Percentiles rank a stretch among this genome's conserved stretches.
Evolutionary conservation across 2,329 filamentous ascomycete genomes (phyloP).

Genomic region (Coniochaeta prunicola): DNA sequence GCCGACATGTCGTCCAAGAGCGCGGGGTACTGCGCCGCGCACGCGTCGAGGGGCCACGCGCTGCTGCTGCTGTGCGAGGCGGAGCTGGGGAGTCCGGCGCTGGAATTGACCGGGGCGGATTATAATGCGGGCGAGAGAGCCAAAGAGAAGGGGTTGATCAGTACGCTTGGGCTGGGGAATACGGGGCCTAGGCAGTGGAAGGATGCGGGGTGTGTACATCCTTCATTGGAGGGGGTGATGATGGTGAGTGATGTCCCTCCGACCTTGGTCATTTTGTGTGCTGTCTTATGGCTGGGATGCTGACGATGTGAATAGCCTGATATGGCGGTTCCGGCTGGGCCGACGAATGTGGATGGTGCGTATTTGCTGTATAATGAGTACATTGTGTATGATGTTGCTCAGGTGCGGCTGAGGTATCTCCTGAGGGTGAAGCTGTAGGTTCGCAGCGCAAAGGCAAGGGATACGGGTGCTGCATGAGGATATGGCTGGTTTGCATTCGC

Average conservation of each 20-base stretch:
- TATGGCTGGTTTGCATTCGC: too few relatives aligned
- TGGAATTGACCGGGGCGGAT: conserved; percentile 48
- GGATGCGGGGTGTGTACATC: conserved; percentile 61
- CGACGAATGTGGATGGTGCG: conserved; percentile 37
- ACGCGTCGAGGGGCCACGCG: conserved; percentile 58
- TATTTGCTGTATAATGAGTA: conserved; percentile 65
- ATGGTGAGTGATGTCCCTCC: conserved; percentile 49
- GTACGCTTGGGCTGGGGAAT: conserved; percentile 64
- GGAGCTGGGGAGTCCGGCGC: conserved; percentile 70
- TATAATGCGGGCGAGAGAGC: conserved; percentile 60
- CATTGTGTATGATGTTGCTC: conserved; percentile 62
- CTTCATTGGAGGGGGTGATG: conserved; percentile 56
- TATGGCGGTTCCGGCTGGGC: conserved; percentile 32
- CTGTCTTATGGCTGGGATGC: neutral
- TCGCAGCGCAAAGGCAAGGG: too few relatives aligned
- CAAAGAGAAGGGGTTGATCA: conserved; percentile 49
- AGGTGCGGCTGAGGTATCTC: conserved; percentile 64
- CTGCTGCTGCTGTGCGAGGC: conserved; percentile 79
- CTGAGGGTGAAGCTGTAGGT: conserved; percentile 52
- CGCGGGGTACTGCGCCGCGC: conserved; percentile 64
- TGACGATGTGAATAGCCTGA: conserved; percentile 34
- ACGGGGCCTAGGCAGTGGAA: conserved; percentile 67
- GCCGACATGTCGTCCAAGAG: conserved; percentile 82
- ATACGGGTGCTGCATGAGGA: too few relatives aligned
- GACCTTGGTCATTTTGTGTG: too few relatives aligned